phyloP scores from a whole-genome alignment of 129 eudicot species.

The carrot (Daucus carota) region DNA sequence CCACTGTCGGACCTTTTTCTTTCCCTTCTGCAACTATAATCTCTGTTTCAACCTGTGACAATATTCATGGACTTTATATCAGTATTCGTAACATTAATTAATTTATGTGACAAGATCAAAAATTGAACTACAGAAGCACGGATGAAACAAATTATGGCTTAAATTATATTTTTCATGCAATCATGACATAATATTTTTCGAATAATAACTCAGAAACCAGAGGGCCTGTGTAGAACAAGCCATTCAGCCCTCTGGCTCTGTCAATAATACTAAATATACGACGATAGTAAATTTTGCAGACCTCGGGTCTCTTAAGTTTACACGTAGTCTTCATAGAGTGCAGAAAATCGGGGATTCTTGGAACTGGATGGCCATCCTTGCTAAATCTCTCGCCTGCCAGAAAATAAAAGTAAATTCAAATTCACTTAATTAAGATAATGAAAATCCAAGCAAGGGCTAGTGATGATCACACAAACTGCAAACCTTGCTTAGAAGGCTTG shows the following conservation, averaged over 20 bases:
- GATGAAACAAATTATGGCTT: too few species aligned
- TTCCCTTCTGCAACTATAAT: conserved; percentile 55
- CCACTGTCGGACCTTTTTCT: conserved; percentile 66
- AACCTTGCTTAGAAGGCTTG: conserved; percentile 53
- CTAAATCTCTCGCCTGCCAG: conserved; percentile 32
- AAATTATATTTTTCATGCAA: too few species aligned
- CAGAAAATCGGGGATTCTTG: conserved; percentile 46
- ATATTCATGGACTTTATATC: too few species aligned
- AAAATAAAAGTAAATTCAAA: background rate
- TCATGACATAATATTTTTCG: too few species aligned
- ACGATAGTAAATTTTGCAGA: too few species aligned
- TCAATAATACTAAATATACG: too few species aligned
- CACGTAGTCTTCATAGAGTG: conserved; percentile 51
- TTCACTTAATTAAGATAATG: background rate
- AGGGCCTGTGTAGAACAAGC: too few species aligned
- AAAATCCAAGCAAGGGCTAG: background rate
- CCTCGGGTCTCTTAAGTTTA: conserved; percentile 60
- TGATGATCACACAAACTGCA: background rate
- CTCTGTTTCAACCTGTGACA: conserved; percentile 50
- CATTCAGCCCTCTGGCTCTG: too few species aligned
- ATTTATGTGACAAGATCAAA: background rate
- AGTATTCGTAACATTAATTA: background rate
- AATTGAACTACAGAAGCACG: background rate
- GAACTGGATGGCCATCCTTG: conserved; percentile 35
- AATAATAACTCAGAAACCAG: too few species aligned